These are phyloP conservation scores for Vararia minispora DNA, from an alignment of 768 basidiomycete species.

Conservation along the genomic window DNA sequence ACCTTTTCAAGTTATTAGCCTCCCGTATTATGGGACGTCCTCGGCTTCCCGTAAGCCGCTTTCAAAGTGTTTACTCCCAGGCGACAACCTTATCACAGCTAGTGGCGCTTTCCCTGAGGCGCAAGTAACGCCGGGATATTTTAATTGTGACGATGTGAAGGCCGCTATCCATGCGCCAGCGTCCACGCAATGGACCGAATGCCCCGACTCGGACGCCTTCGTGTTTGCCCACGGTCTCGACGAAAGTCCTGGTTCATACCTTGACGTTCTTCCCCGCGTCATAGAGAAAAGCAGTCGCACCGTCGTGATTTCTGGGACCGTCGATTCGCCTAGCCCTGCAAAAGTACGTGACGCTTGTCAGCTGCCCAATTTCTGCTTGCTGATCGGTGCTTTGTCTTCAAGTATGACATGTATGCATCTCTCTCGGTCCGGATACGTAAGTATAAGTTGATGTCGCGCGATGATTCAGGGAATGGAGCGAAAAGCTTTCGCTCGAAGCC, in stretches of 20 bases:
- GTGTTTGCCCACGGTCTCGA: conserved; percentile 6
- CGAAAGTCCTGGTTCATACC: neutral
- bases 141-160: conserved; percentile 13
- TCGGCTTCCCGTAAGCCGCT: conserved; percentile 9
- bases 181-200: conserved; percentile 11
- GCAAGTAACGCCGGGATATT: conserved; percentile 11
- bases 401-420: conserved; percentile 14
- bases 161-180: conserved; percentile 12
- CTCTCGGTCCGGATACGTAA: neutral
- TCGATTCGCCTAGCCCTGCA: conserved; percentile 10
- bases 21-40: conserved; percentile 11
- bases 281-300: conserved; percentile 4
- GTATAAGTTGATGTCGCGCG: too few relatives aligned
- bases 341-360: conserved; percentile 5
- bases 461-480: conserved; percentile 7
- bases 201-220: neutral
- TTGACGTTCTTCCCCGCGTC: conserved; percentile 6
- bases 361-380: neutral
- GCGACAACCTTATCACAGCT: neutral
- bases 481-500: conserved; percentile 12
- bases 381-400: neutral
- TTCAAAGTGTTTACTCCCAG: too few relatives aligned
- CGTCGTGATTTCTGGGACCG: conserved; percentile 7
- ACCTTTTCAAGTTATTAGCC: conserved; percentile 1
- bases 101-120: conserved; percentile 12